phyloP scores from a whole-genome alignment of 371 early-diverging fungal species.

The Mortierella polycephala region DNA sequence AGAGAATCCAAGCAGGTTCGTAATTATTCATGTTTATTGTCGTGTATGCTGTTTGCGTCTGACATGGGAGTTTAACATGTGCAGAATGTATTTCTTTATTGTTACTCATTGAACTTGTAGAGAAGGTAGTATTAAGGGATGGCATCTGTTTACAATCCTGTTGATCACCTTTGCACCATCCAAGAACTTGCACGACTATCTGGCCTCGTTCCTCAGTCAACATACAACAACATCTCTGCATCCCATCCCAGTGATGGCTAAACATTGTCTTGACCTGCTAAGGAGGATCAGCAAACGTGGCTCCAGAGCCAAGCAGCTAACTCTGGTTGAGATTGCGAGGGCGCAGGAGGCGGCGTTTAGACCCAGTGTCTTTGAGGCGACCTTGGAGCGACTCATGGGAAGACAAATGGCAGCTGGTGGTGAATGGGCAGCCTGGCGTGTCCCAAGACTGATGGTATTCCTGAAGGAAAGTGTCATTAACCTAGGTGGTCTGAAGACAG shows the following conservation, averaged over 20 bases:
- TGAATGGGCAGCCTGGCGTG: conserved; percentile 58
- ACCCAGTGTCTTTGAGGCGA: conserved; percentile 93
- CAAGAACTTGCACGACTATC: conserved; percentile 87
- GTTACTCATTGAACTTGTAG: conserved; percentile 32
- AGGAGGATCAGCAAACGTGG: conserved; percentile 81
- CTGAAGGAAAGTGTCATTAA: conserved; percentile 79
- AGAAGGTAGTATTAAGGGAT: conserved; percentile 82
- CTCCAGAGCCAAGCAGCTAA: conserved; percentile 82
- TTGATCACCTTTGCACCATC: conserved; percentile 91
- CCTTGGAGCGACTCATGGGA: conserved; percentile 85
- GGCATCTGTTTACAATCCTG: conserved; percentile 87
- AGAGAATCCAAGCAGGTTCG: conserved; percentile 80
- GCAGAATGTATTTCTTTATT: background rate
- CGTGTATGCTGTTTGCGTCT: background rate
- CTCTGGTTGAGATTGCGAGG: conserved; percentile 82
- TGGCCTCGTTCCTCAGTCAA: conserved; percentile 81
- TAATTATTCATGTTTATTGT: no score
- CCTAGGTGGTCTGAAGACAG: conserved; percentile 82
- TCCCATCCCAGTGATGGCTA: conserved; percentile 67
- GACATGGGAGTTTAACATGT: background rate
- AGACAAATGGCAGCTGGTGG: conserved; percentile 59
- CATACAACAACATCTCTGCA: conserved; percentile 63
- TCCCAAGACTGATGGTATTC: conserved; percentile 89
- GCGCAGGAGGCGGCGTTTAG: conserved; percentile 89
- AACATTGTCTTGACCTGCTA: conserved; percentile 72